A percentile compares a stretch with the other conserved stretches of the same genome.
Evolutionary conservation across 73 alveolate species (phyloP).

Genomic region (Tetrahymena thermophila): DNA sequence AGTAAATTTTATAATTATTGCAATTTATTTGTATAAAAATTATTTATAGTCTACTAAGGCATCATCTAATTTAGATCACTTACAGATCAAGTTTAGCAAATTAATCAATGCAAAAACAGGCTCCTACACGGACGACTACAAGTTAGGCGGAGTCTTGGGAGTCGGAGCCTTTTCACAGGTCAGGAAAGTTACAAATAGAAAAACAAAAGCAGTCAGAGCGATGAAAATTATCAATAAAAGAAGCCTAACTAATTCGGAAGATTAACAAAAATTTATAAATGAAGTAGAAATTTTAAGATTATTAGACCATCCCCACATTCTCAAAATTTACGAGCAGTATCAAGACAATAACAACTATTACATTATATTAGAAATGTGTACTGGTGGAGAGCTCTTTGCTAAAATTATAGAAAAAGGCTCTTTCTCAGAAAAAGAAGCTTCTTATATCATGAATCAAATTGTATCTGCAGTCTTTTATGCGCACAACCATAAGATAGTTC

Average conservation of each 20-base stretch:
- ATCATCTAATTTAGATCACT: slow-evolving; percentile 2
- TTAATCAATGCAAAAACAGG: slow-evolving; percentile 24
- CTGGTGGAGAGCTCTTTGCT: slow-evolving; percentile 91
- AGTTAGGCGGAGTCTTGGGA: slow-evolving; percentile 43
- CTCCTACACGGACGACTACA: slow-evolving; percentile 38
- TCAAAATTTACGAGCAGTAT: slow-evolving; percentile 41
- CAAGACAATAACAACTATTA: slow-evolving; percentile 41
- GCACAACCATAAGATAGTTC: slow-evolving; percentile 83
- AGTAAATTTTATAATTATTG: background rate
- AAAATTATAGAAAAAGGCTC: slow-evolving; percentile 77
- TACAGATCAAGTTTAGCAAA: slow-evolving; percentile 32
- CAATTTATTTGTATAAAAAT: background rate
- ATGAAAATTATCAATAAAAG: slow-evolving; percentile 38
- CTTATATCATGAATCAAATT: slow-evolving; percentile 78
- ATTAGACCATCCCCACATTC: slow-evolving; percentile 56
- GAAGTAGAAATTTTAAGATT: slow-evolving; percentile 38
- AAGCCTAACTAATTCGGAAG: slow-evolving; percentile 26
- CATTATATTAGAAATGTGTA: slow-evolving; percentile 46
- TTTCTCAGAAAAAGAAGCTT: slow-evolving; percentile 85
- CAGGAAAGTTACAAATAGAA: slow-evolving; percentile 44
- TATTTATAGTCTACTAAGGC: background rate
- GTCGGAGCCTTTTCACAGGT: slow-evolving; percentile 52
- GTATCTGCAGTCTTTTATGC: slow-evolving; percentile 85
- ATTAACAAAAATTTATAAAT: slow-evolving; percentile 29
- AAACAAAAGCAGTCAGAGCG: slow-evolving; percentile 46